Percentiles rank a stretch among this genome's conserved stretches.
phyloP scores from a whole-genome alignment of 495 filamentous ascomycete genomes.

The Aspergillus leporis region DNA sequence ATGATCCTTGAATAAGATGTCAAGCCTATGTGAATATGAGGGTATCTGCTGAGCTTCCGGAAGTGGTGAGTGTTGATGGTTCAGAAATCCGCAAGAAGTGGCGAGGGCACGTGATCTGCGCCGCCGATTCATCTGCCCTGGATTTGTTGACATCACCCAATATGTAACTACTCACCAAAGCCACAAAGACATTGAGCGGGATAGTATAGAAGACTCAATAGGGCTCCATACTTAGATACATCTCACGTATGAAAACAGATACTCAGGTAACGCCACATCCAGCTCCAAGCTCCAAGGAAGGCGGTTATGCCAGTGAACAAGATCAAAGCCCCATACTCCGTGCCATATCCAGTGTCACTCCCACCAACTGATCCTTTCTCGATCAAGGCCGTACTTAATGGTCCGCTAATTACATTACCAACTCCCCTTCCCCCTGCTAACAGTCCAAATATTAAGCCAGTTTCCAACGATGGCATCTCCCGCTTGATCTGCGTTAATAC shows the following conservation, averaged over 20 bases:
- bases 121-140: not conserved
- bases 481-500: slow-evolving; percentile 57
- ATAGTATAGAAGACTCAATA: not conserved
- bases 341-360: slow-evolving; percentile 33
- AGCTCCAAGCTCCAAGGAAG: slow-evolving; percentile 36
- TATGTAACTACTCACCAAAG: not conserved
- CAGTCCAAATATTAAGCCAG: slow-evolving; percentile 62
- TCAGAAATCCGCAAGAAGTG: not conserved
- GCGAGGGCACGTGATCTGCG: not conserved
- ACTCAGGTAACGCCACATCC: slow-evolving; percentile 32
- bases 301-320: slow-evolving; percentile 49
- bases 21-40: not conserved
- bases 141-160: no score
- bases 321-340: slow-evolving; percentile 45
- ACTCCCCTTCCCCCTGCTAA: slow-evolving; percentile 65
- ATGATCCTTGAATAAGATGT: not conserved
- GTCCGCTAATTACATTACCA: slow-evolving; percentile 62
- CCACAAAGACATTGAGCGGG: not conserved
- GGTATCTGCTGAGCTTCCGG: not conserved
- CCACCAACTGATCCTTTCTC: slow-evolving; percentile 29
- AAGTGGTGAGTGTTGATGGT: not conserved
- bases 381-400: slow-evolving; percentile 58
- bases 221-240: not conserved
- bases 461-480: slow-evolving; percentile 48
- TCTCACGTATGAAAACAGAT: not conserved